Base-by-base conservation (phyloP, 164 flowering plant species). In the Macadamia tetraphylla region DNA sequence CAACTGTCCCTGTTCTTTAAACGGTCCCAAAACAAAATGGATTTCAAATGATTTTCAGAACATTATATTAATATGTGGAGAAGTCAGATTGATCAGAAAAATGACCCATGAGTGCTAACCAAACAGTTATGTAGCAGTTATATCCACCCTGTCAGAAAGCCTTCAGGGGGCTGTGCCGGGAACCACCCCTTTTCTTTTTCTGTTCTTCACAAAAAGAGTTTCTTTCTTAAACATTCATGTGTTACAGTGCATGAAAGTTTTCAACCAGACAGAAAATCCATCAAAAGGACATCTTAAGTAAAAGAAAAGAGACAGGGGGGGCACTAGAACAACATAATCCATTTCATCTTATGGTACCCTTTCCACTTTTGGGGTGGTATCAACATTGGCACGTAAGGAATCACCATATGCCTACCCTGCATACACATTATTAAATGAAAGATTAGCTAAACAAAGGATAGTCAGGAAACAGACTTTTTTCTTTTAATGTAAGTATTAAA, bases 301-400 rank as follows among this genome's bases (percentile, higher is more conserved):
- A 10, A 23, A 42, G 30, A 23, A 15, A 55, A 4, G 44, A 23
- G 13, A 12, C n/a, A n/a, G 5, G 40, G 40, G 40, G 3, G 40
- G 3, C 0, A 35, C 5, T 35, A 29, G 42, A 62, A n/a, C 52
- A 30, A 60, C n/a, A 4, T 11, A 7, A 63, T 46, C 1, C 29
- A n/a, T 44, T 63, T 13, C 29, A n/a, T 57, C 12, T 62, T 57
- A 71, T 30, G 85, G 66, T 94, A 94, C 98, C 97, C 94, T 85
- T 78, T 88, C 98, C 98, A 94, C 51, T 75, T 86, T 76, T 71
- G 88, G 46, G 98, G 98, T 68, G 94, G 97, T 61, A 94, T 80
- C 83, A 94, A 71, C 98, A 94, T 94, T 23, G 98, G 98, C 77
- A 89, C 79, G 71, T 94, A 91, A 63, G 94, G 88, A 75, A 90